Evolutionary conservation across 208 protist species (phyloP).

Genomic region (Jaenimonas drosophilae): DNA sequence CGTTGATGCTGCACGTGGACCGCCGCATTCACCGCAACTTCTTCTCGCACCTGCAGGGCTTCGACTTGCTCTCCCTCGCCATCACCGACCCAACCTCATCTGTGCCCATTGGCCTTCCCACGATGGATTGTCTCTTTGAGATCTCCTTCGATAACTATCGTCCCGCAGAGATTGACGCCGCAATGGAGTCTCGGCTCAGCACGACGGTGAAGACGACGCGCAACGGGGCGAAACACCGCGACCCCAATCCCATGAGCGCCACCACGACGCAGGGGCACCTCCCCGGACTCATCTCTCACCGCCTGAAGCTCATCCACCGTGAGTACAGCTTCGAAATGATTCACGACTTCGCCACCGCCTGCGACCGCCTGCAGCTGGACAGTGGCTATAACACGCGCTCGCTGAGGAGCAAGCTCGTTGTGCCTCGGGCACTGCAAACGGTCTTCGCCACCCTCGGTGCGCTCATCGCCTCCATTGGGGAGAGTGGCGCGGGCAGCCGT

Average conservation of each 20-base stretch:
- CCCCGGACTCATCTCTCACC: slow-evolving; percentile 21
- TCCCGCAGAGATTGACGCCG: slow-evolving; percentile 17
- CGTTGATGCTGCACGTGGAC: slow-evolving; percentile 64
- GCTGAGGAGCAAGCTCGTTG: background rate
- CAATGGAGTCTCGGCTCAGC: slow-evolving; percentile 5
- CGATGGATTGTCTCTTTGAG: slow-evolving; percentile 71
- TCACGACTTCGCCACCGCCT: slow-evolving; percentile 29
- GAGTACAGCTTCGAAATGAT: slow-evolving; percentile 75
- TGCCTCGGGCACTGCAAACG: background rate
- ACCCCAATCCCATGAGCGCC: slow-evolving; percentile 4
- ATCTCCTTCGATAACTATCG: slow-evolving; percentile 70
- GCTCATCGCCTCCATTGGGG: background rate
- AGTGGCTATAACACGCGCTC: slow-evolving; percentile 6
- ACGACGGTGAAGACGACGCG: background rate
- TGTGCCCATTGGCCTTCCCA: slow-evolving; percentile 54
- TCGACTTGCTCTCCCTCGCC: slow-evolving; percentile 43
- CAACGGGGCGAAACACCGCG: slow-evolving; percentile 13
- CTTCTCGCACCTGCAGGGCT: slow-evolving; percentile 44
- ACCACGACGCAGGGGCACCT: slow-evolving; percentile 18
- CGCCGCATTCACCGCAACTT: slow-evolving; percentile 41
- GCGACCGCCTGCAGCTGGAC: slow-evolving; percentile 19
- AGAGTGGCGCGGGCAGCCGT: background rate
- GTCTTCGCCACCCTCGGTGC: too few species aligned
- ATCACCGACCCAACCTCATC: slow-evolving; percentile 16
- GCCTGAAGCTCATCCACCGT: slow-evolving; percentile 23